Percentiles rank a stretch among this genome's conserved stretches.
phyloP scores from a whole-genome alignment of 768 basidiomycete genomes.

The Hygrophoropsis aurantiaca region DNA sequence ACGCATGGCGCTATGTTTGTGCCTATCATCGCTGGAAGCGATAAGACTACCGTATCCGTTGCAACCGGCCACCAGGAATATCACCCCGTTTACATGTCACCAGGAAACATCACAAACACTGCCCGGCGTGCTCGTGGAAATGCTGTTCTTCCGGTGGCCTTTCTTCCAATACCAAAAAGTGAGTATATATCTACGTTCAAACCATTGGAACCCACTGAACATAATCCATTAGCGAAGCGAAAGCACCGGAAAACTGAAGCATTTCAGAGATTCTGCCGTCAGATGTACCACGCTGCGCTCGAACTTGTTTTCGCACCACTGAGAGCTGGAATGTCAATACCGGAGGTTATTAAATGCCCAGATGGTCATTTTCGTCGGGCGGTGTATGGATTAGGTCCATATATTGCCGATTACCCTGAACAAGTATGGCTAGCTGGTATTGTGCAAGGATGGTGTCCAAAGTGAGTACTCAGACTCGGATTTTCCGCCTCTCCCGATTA shows the following conservation, averaged over 20 bases:
- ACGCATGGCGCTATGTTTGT: constrained; percentile 32
- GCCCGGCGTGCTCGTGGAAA: constrained; percentile 20
- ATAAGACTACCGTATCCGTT: constrained; percentile 44
- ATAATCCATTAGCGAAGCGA: background rate
- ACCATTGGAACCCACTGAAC: no score
- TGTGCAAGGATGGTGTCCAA: constrained; percentile 37
- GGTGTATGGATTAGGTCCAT: constrained; percentile 34
- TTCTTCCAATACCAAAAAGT: constrained; percentile 33
- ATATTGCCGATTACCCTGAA: constrained; percentile 43
- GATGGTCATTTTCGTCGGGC: constrained; percentile 31
- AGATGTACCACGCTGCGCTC: constrained; percentile 29
- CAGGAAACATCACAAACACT: constrained; percentile 21
- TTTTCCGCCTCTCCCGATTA: background rate
- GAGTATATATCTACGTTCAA: background rate
- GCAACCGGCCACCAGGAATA: constrained; percentile 40
- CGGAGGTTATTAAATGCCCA: constrained; percentile 21
- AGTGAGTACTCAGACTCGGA: constrained; percentile 23
- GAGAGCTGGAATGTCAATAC: constrained; percentile 22
- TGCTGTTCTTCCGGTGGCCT: constrained; percentile 19
- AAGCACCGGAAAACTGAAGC: constrained; percentile 9
- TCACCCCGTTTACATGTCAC: constrained; percentile 34
- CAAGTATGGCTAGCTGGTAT: constrained; percentile 32
- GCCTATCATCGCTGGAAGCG: constrained; percentile 33
- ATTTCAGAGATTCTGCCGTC: constrained; percentile 20
- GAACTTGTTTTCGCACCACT: constrained; percentile 23